These are phyloP conservation scores for Debaryomyces nepalensis DNA, from an alignment of 1,139 yeast genomes.

Conservation along the genomic window DNA sequence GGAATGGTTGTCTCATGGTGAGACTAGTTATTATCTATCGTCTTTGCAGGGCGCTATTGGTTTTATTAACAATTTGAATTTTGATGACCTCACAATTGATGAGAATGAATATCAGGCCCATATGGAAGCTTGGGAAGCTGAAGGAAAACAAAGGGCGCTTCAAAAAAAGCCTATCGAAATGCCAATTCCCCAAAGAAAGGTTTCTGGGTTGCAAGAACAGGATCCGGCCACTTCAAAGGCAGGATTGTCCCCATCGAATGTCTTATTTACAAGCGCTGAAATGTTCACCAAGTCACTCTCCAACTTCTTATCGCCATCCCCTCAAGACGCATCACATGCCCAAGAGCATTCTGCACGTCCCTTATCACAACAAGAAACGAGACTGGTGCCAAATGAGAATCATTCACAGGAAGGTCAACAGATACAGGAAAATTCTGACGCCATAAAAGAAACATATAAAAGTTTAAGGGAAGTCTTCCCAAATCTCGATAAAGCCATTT, in stretches of 20 bases:
- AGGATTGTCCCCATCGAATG: conserved; percentile 53
- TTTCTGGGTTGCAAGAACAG: conserved; percentile 20
- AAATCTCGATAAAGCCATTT: conserved; percentile 63
- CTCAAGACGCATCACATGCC: conserved; percentile 26
- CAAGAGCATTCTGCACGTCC: conserved; percentile 18
- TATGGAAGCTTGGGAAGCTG: conserved; percentile 56
- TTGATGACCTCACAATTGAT: conserved; percentile 62
- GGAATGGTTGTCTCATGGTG: conserved; percentile 75
- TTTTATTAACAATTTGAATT: conserved; percentile 66
- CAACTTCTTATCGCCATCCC: conserved; percentile 50
- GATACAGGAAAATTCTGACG: conserved; percentile 10
- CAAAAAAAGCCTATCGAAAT: conserved; percentile 25
- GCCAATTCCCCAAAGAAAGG: conserved; percentile 15
- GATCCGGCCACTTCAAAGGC: conserved; percentile 18
- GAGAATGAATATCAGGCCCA: conserved; percentile 58
- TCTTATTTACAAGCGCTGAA: conserved; percentile 56
- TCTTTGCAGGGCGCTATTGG: conserved; percentile 86
- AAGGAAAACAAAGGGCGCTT: conserved; percentile 29
- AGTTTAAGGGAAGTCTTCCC: conserved; percentile 78
- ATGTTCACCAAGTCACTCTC: conserved; percentile 55
- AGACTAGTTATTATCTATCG: conserved; percentile 84
- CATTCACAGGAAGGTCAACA: conserved; percentile 13
- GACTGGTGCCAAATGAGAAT: conserved; percentile 13
- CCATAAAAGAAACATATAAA: conserved; percentile 33
- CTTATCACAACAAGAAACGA: conserved; percentile 10